Evolutionary conservation across 768 basidiomycete species (phyloP), one percentile per base, ranked within the genome.

Genomic region (Phlebiopsis flavidoalba): DNA sequence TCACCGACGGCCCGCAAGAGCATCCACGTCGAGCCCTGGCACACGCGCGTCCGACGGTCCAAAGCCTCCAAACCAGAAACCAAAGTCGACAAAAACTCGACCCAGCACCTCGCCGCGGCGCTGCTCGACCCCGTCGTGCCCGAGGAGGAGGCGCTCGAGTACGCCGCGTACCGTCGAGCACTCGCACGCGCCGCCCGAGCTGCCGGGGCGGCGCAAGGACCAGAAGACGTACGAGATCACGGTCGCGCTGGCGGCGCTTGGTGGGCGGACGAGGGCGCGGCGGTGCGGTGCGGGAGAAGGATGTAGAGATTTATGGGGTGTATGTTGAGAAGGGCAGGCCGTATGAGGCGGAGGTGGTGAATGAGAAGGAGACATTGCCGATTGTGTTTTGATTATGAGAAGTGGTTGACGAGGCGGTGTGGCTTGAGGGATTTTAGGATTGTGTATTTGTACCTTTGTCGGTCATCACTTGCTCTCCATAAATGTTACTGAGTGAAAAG

Each of bases 161-260:
- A 93, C 71, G 82, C 86, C 66, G 85, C 84, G 86, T 88, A 92
- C 67, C n/a, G 85, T 92, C 65, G 86, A 88, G 67, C 88, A 91
- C 68, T 74, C 86, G 37, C 83, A 62, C 47, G 66, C 59, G n/a
- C 64, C 61, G 21, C 65, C 61, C 12, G 64, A 66, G 47, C 62
- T 62, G 31, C 63, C 66, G 1, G 66, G 70, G 35, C n/a, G n/a
- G n/a, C 51, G 63, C n/a, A 58, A 64, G 36, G 61, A 63, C 55
- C 47, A 50, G 55, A 50, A 66, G 46, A 60, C 62, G 47, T 70
- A 67, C 54, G 47, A 65, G 56, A 57, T 53, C 49, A 66, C 66
- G 24, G 64, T 66, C 19, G 60, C 60, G 37, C 19, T 66, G 8
- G 59, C 66, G 2, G 21, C 19, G 15, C 61, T 63, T 12, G 35